phyloP scores from a whole-genome alignment of 106 monocot genomes.

The Alisma plantagoaquatica region DNA sequence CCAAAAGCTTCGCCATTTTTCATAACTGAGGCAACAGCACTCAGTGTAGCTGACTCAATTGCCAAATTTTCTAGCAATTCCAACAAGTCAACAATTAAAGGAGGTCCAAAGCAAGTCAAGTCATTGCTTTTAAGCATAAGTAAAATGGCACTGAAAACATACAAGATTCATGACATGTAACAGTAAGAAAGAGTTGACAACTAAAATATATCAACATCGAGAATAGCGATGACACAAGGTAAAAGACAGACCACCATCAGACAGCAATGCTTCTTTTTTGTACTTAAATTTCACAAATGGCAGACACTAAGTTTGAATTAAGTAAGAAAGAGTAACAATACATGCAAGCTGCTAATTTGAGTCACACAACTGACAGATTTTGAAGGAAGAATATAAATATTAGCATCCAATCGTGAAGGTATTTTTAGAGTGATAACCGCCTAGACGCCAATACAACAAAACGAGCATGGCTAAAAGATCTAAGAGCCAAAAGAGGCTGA shows the following conservation, averaged over 20 bases:
- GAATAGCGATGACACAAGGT: not conserved
- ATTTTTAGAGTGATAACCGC: not conserved
- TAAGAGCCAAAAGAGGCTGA: not conserved
- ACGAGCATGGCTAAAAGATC: not conserved
- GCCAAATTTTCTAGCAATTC: constrained; percentile 20
- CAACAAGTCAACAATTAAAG: not conserved
- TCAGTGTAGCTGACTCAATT: constrained; percentile 27
- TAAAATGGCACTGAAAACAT: not conserved
- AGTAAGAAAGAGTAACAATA: no score
- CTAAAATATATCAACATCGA: not conserved
- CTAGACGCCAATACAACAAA: not conserved
- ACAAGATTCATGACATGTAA: not conserved
- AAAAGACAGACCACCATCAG: no score
- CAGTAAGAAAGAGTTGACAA: not conserved
- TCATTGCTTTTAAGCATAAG: not conserved
- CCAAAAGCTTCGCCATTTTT: constrained; percentile 27
- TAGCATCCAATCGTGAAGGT: no score
- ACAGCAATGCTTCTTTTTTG: no score
- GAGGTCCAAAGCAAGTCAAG: no score
- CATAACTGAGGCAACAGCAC: constrained; percentile 27
- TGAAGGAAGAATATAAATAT: no score
- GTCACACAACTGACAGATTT: no score
- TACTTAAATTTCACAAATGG: no score
- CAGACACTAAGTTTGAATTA: no score
- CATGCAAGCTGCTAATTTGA: no score